Conservation (phyloP, 2,329 filamentous ascomycete genomes). For the Trichoderma polysporum region DNA sequence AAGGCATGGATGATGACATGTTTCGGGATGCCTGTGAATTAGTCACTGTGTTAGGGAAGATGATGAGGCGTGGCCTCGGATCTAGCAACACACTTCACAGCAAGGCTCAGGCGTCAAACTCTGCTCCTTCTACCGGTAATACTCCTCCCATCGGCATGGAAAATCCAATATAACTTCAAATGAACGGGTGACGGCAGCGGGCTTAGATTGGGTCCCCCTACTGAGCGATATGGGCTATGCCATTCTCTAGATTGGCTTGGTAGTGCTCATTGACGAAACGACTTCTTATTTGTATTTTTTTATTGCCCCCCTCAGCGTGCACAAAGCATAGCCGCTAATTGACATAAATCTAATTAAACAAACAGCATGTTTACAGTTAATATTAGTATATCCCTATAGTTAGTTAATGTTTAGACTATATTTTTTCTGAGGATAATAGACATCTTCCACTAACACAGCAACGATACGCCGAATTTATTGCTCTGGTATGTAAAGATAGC, state of each 20-base stretch:
- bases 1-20: constrained; percentile 93
- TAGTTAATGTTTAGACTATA: constrained; percentile 3
- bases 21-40: constrained; percentile 89
- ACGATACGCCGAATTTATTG: background rate
- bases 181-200: background rate
- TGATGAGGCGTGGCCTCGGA: constrained; percentile 74
- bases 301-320: background rate
- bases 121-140: constrained; percentile 25
- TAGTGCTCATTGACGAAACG: background rate
- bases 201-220: background rate
- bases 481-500: background rate
- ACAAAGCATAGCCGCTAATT: background rate
- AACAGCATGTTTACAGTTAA: background rate
- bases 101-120: constrained; percentile 36
- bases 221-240: background rate
- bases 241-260: background rate
- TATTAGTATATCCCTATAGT: constrained; percentile 3
- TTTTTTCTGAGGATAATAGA: background rate
- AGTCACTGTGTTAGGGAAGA: constrained; percentile 80
- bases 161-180: constrained; percentile 40
- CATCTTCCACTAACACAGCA: background rate
- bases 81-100: constrained; percentile 36
- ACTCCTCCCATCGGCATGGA: constrained; percentile 42
- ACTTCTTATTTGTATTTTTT: background rate
- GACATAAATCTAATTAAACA: background rate